Conservation (phyloP, 139 green algal genomes). For the Micractinium sp. region DNA sequence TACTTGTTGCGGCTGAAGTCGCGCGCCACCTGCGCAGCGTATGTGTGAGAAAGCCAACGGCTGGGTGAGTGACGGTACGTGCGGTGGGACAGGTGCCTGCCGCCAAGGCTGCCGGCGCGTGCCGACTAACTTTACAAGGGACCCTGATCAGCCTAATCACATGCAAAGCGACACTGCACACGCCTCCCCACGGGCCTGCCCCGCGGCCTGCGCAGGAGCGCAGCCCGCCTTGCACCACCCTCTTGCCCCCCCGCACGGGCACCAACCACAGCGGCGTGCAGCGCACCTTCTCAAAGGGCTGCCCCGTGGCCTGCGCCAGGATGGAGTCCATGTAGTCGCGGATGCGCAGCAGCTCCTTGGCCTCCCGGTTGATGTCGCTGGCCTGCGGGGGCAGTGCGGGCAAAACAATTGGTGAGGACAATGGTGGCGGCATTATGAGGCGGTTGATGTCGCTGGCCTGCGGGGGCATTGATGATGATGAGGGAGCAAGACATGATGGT, state of each 20-base stretch:
- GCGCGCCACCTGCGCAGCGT: slow-evolving; percentile 43
- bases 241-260: not conserved
- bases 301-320: slow-evolving; percentile 81
- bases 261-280: not conserved
- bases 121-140: too few relatives aligned
- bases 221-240: not conserved
- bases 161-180: not conserved
- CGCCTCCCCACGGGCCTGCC: not conserved
- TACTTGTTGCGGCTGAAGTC: slow-evolving; percentile 77
- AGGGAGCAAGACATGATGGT: too few relatives aligned
- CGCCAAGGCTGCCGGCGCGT: too few relatives aligned
- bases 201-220: not conserved
- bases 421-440: too few relatives aligned
- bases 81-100: too few relatives aligned
- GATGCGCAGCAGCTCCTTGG: slow-evolving; percentile 92
- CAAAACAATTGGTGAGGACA: not conserved
- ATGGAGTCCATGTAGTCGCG: slow-evolving; percentile 90
- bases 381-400: slow-evolving; percentile 51
- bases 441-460: too few relatives aligned
- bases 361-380: slow-evolving; percentile 98
- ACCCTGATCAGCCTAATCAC: too few relatives aligned
- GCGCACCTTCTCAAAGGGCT: slow-evolving; percentile 81
- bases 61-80: too few relatives aligned
- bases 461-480: too few relatives aligned
- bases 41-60: too few relatives aligned